These are phyloP conservation scores for Triangularia verruculosa DNA, from an alignment of 2,329 filamentous ascomycete species.

Conservation along the genomic window DNA sequence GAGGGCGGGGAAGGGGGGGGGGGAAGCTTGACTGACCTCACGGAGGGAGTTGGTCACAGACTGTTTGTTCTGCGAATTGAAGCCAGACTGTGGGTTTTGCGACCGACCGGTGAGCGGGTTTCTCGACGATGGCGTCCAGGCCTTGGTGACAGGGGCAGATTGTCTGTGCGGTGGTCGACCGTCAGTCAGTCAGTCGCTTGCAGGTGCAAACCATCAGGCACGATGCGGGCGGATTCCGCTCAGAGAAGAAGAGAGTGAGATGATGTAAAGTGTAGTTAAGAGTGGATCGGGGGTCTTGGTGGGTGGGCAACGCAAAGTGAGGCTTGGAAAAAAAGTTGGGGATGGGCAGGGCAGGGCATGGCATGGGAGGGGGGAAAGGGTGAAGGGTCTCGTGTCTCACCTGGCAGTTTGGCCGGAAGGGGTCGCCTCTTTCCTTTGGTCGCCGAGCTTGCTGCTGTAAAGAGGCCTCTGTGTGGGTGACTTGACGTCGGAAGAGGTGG, in stretches of 20 bases:
- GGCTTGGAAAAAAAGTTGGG: constrained; percentile 11
- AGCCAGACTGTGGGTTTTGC: constrained; percentile 26
- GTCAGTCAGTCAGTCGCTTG: neutral
- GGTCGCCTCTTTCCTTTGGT: constrained; percentile 28
- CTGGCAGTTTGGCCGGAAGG: constrained; percentile 31
- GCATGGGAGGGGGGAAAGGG: constrained; percentile 18
- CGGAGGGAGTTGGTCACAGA: constrained; percentile 30
- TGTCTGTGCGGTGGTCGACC: constrained; percentile 26
- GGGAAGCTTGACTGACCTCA: constrained; percentile 30
- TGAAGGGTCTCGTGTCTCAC: constrained; percentile 34
- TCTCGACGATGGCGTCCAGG: constrained; percentile 34
- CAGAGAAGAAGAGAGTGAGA: neutral
- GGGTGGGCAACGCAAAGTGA: neutral
- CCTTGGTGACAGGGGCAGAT: constrained; percentile 33
- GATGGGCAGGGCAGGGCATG: constrained; percentile 15
- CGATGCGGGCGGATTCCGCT: neutral
- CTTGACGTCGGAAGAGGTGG: constrained; percentile 25
- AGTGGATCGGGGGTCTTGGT: neutral
- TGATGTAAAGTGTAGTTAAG: neutral
- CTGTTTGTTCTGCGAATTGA: constrained; percentile 28
- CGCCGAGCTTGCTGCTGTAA: constrained; percentile 35
- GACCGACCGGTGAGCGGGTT: constrained; percentile 33
- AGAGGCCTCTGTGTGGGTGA: constrained; percentile 28
- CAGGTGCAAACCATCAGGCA: neutral
- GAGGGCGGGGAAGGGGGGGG: constrained; percentile 1